phyloP scores from a whole-genome alignment of 352 stramenopile species.

The Pythium guiyangense region DNA sequence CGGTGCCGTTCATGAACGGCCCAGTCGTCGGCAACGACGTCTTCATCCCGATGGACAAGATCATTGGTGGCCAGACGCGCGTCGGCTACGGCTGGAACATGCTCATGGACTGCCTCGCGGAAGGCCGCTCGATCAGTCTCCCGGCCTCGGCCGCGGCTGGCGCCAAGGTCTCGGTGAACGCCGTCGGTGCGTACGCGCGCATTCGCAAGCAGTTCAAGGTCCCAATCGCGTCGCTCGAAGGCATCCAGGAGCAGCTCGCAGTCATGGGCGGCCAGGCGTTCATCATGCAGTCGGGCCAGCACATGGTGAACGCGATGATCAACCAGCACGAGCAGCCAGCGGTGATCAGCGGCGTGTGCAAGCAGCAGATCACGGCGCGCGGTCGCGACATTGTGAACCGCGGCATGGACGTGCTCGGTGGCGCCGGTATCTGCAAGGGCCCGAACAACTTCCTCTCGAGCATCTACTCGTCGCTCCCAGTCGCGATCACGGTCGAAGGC shows the following conservation, averaged over 20 bases:
- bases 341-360: constrained; percentile 98
- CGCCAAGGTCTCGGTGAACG: constrained; percentile 89
- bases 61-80: constrained; percentile 95
- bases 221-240: constrained; percentile 96
- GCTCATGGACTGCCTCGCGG: constrained; percentile 98
- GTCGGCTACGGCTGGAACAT: constrained; percentile 99
- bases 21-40: constrained; percentile 95
- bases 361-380: constrained; percentile 97
- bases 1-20: constrained; percentile 98
- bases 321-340: constrained; percentile 98
- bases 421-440: constrained; percentile 96
- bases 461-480: constrained; percentile 95
- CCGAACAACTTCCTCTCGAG: constrained; percentile 96
- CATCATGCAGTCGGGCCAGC: constrained; percentile 93
- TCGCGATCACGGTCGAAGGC: constrained; percentile 97
- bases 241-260: constrained; percentile 96
- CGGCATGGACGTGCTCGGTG: constrained; percentile 97
- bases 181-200: constrained; percentile 93
- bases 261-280: constrained; percentile 91
- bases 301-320: constrained; percentile 98
- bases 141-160: constrained; percentile 92
- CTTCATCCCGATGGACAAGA: constrained; percentile 97
- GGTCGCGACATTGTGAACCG: constrained; percentile 94
- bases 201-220: constrained; percentile 99
- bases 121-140: constrained; percentile 96